Conservation (phyloP, 192 early-diverging fungal species). For the Dispira simplex region DNA sequence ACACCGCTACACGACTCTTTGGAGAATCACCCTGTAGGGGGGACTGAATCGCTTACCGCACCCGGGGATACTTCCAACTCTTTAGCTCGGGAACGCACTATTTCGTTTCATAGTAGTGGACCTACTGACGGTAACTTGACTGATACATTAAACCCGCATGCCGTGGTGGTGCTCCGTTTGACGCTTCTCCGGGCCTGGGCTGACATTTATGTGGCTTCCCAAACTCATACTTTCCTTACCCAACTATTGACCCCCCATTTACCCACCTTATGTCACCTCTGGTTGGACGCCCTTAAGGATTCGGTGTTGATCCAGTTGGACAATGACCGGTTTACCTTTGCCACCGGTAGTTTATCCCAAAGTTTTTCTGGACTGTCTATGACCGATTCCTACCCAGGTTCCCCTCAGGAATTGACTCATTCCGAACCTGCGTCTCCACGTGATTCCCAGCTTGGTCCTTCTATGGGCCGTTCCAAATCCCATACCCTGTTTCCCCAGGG, state of each 20-base stretch:
- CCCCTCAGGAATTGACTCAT: background rate
- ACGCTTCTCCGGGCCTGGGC: slow-evolving; percentile 11
- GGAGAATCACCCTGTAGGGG: background rate
- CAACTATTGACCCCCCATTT: background rate
- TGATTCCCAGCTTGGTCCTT: background rate
- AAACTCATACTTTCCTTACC: background rate
- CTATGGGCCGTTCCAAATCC: background rate
- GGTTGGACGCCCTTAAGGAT: slow-evolving; percentile 9
- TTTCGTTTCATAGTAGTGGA: background rate
- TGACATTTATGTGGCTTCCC: background rate
- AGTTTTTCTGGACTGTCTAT: background rate
- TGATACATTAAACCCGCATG: slow-evolving; percentile 6
- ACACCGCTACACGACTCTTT: background rate
- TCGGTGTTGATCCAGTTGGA: slow-evolving; percentile 5
- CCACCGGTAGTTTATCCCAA: background rate
- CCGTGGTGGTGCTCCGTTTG: slow-evolving; percentile 2
- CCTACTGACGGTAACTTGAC: background rate
- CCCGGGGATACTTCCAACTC: background rate
- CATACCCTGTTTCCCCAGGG: background rate
- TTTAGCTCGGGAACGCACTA: slow-evolving; percentile 9
- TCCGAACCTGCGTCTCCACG: background rate
- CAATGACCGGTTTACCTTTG: background rate
- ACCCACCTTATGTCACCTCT: background rate
- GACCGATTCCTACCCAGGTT: background rate
- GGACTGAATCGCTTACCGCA: background rate